Base-by-base conservation (phyloP, 768 basidiomycete genomes). In the Psilocybe cubensis region DNA sequence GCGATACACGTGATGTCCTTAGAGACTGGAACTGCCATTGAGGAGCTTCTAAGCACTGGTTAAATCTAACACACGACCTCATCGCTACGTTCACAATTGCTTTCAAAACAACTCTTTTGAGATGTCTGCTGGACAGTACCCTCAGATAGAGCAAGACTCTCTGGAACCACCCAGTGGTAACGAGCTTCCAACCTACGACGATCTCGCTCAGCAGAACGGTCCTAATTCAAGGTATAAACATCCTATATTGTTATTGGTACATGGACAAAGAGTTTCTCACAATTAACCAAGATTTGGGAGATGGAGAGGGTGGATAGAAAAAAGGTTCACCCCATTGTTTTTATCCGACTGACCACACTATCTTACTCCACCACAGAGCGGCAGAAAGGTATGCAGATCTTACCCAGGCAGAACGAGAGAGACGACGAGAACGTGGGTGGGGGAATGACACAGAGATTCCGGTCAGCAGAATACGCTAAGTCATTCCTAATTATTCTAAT, bases 231-330 rank as follows among this genome's bases (percentile, higher is more conserved):
- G 92, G 91, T 83, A 70, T 59, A 53, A 60, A 57, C 40, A 59
- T 38, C 35, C 8, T 38, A 5, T 11, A 3, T n/a, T n/a, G 47
- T 35, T 49, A 42, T 18, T 20, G 28, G 29, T 54, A 46, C 28
- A 54, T 35, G 27, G 33, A 45, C 20, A 12, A 14, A 14, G 31
- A 33, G 14, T 33, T 14, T 38, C 50, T 21, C 54, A 28, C 24
- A 40, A 48, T 55, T 62, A 33, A 58, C 58, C 47, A 14, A 94
- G 92, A 66, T 94, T 94, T 64, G 92, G 92, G 18, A 78, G 92
- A 56, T 94, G 92, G 92, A 83, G 81, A 67, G 84, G 86, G 5
- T 94, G 92, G 92, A 89, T 94, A 54, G 92, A 94, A 76, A 94
- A 94, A 72, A 82, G 92, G 91, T 88, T 61, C 47, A 73, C 60